Evolutionary conservation across 1,284 basidiomycete genomes (phyloP), one percentile per base, ranked within the genome.

Genomic region (Xanthoconium separans): DNA sequence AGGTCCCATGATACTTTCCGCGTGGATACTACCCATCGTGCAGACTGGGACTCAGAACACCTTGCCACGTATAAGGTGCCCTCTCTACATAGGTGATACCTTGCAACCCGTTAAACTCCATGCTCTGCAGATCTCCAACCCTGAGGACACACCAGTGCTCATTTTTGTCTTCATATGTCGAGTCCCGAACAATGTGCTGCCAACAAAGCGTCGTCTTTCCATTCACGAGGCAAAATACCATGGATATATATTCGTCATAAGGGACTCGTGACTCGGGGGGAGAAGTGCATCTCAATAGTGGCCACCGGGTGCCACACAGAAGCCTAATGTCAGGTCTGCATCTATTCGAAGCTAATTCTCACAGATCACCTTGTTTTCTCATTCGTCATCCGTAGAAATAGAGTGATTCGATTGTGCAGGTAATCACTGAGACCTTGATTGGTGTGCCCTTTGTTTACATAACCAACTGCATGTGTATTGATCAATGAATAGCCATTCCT

Each of bases 331-430:
- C 33, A 24, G 24, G 9, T 24, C 29, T 13, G 22, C 22, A 8
- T 47, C 18, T 36, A 53, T 60, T 47, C 24, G 34, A 53, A 44
- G 49, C 37, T 9, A 30, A 10, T 27, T 36, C 15, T 58, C 24
- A 30, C 58, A 44, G 20, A 33, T 31, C 4, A 16, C 7, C 13
- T 0, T 8, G 20, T 20, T 18, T 39, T 46, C 34, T 16, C 24
- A 22, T 41, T 42, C 13, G 16, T 24, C 16, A 11, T 40, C 40
- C 22, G 40, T 37, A n/a, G 15, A 40, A 40, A 7, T 10, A 20
- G 34, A 20, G 9, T 33, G 47, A 9, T 44, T 22, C 11, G 37
- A 52, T 39, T n/a, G 11, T 18, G 15, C 47, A 52, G 44, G 22
- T 34, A 36, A 44, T 22, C 22, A 20, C 6, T 31, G 27, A 36